Evolutionary conservation across 495 filamentous ascomycete species (phyloP).

Genomic region (Bombardia bombarda): DNA sequence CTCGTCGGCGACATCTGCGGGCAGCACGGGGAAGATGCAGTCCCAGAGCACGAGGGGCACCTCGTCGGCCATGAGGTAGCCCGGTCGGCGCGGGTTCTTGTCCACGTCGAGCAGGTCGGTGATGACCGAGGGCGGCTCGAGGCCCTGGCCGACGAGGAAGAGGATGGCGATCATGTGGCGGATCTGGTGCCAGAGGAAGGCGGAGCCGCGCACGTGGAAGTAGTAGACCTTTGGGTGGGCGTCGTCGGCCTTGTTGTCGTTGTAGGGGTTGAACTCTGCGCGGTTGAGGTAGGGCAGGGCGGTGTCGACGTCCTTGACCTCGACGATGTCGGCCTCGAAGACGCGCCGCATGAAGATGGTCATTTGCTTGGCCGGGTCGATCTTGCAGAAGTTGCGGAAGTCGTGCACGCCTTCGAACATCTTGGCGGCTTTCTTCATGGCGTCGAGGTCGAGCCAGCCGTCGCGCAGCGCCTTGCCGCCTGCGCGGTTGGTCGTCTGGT

Average conservation of each 20-base stretch:
- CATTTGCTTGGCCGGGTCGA: constrained; percentile 80
- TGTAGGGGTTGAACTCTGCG: constrained; percentile 3
- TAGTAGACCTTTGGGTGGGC: constrained; percentile 64
- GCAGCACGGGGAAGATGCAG: constrained; percentile 65
- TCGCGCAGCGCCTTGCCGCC: constrained; percentile 17
- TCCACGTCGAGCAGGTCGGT: constrained; percentile 61
- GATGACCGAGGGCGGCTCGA: constrained; percentile 68
- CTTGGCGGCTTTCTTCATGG: constrained; percentile 76
- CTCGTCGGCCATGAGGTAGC: constrained; percentile 85
- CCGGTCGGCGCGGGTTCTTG: constrained; percentile 63
- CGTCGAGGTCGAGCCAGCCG: constrained; percentile 66
- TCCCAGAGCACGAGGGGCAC: constrained; percentile 90
- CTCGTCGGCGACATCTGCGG: constrained; percentile 6
- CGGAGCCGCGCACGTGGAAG: constrained; percentile 80
- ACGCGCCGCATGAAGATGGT: constrained; percentile 72
- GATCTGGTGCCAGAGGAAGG: constrained; percentile 97
- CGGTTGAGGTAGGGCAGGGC: constrained; percentile 35
- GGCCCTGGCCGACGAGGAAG: constrained; percentile 84
- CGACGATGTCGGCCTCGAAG: constrained; percentile 66
- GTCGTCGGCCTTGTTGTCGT: neutral
- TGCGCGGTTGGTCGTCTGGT: constrained; percentile 13
- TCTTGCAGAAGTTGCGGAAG: constrained; percentile 93
- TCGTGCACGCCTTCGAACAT: constrained; percentile 78
- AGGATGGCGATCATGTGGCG: constrained; percentile 81
- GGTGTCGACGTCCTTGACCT: constrained; percentile 44